phyloP scores from a whole-genome alignment of 1,284 basidiomycete genomes.

The Moesziomyces antarcticus region DNA sequence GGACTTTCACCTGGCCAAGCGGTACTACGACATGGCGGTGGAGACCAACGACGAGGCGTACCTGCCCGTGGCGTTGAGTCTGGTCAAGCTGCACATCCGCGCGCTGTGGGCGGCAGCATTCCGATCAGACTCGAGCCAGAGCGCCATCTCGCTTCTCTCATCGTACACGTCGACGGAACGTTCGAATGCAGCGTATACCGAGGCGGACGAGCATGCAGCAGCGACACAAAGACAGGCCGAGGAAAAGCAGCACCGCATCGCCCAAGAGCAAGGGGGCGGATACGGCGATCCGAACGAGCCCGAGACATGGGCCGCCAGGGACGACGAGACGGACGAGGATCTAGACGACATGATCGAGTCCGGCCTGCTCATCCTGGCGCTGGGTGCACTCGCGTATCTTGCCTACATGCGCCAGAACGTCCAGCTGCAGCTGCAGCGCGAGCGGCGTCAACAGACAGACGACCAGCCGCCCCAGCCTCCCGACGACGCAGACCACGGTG shows the following conservation, averaged over 20 bases:
- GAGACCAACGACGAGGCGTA: conserved; percentile 89
- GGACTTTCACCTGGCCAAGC: conserved; percentile 95
- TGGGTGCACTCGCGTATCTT: conserved; percentile 54
- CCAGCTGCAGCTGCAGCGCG: conserved; percentile 48
- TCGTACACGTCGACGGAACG: conserved; percentile 33
- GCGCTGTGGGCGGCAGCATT: conserved; percentile 76
- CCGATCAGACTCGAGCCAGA: conserved; percentile 46
- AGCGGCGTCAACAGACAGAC: conserved; percentile 32
- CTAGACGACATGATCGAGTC: conserved; percentile 60
- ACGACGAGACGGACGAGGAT: conserved; percentile 42
- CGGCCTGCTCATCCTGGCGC: conserved; percentile 50
- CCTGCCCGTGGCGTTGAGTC: conserved; percentile 83
- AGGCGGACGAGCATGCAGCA: conserved; percentile 52
- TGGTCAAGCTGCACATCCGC: conserved; percentile 84
- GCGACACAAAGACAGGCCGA: conserved; percentile 24
- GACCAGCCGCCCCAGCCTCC: conserved; percentile 13
- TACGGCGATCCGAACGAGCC: conserved; percentile 54
- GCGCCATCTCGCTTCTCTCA: conserved; percentile 53
- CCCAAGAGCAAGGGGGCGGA: conserved; percentile 33
- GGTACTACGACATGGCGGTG: conserved; percentile 90
- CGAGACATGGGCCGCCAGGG: conserved; percentile 41
- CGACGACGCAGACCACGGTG: neutral
- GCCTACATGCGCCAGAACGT: conserved; percentile 55
- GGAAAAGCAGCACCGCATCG: conserved; percentile 19
- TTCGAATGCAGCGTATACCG: conserved; percentile 46